These are phyloP conservation scores for Otatea glauca DNA, from an alignment of 176 grass and related monocot genomes.

Conservation along the genomic window DNA sequence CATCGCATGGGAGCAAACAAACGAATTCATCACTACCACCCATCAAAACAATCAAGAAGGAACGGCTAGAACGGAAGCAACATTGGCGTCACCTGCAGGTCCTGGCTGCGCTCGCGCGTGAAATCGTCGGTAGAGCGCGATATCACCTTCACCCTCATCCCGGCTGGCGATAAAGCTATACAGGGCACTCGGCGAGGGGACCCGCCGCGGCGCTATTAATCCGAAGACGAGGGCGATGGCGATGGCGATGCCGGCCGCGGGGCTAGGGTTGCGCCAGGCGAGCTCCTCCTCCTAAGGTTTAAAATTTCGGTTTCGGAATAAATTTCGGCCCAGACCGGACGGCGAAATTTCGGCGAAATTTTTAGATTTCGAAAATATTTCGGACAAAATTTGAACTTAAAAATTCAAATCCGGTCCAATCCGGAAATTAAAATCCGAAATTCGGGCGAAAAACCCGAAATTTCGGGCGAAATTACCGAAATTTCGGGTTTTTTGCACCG, in stretches of 20 bases:
- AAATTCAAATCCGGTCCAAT: too few relatives aligned
- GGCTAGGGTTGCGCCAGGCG: neutral
- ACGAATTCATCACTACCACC: neutral
- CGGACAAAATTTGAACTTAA: too few relatives aligned
- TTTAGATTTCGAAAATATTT: too few relatives aligned
- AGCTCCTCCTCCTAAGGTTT: too few relatives aligned
- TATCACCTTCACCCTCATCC: conserved; percentile 96
- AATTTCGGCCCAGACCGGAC: too few relatives aligned
- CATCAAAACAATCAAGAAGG: neutral
- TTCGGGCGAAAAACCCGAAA: too few relatives aligned
- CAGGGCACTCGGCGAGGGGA: neutral
- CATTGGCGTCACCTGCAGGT: conserved; percentile 61
- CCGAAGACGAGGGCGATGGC: neutral
- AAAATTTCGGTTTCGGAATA: too few relatives aligned
- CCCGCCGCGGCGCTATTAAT: neutral
- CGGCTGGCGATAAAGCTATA: neutral
- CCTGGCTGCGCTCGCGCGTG: conserved; percentile 88
- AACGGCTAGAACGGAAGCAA: neutral
- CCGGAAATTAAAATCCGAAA: too few relatives aligned
- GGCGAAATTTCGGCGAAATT: too few relatives aligned
- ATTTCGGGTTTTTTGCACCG: too few relatives aligned
- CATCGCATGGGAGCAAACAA: neutral
- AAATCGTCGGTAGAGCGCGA: conserved; percentile 94
- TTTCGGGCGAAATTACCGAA: too few relatives aligned
- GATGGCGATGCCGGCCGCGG: too few relatives aligned